Conservation (phyloP, 1,139 yeast genomes). For the Magnusiomyces ingens region DNA sequence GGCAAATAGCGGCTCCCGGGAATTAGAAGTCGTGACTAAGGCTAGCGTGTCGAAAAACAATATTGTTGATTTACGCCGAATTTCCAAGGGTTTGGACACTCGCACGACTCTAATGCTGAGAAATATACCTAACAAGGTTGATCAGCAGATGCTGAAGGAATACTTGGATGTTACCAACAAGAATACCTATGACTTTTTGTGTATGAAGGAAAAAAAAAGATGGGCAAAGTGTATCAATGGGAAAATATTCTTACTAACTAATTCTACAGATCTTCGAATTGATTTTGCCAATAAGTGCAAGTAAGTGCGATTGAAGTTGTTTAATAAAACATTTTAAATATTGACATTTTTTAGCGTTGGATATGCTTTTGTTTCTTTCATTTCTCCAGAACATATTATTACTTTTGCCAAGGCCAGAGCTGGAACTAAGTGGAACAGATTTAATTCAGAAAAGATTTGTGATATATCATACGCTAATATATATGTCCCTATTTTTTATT, state of each 20-base stretch:
- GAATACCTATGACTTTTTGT: constrained; percentile 49
- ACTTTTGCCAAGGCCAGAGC: constrained; percentile 40
- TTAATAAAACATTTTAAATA: neutral
- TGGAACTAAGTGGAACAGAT: constrained; percentile 43
- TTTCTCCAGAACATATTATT: constrained; percentile 39
- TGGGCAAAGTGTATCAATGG: constrained; percentile 2
- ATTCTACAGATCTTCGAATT: constrained; percentile 38
- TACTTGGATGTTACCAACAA: constrained; percentile 42
- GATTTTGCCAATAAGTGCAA: constrained; percentile 47
- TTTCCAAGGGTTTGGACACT: constrained; percentile 37
- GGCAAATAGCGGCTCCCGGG: neutral
- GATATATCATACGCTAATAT: constrained; percentile 46
- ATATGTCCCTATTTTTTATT: constrained; percentile 19
- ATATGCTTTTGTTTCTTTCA: constrained; percentile 47
- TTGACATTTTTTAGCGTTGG: constrained; percentile 35
- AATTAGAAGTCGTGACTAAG: constrained; percentile 22
- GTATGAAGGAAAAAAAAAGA: constrained; percentile 25
- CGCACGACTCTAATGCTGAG: constrained; percentile 46
- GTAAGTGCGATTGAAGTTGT: constrained; percentile 18
- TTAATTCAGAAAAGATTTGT: constrained; percentile 44
- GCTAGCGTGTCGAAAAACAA: constrained; percentile 32
- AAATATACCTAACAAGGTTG: constrained; percentile 46
- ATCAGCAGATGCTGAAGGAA: constrained; percentile 39
- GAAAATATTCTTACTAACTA: constrained; percentile 2
- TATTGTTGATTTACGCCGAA: constrained; percentile 34